phyloP scores from a whole-genome alignment of 2,329 filamentous ascomycete species.

The Colletotrichum tabaci region DNA sequence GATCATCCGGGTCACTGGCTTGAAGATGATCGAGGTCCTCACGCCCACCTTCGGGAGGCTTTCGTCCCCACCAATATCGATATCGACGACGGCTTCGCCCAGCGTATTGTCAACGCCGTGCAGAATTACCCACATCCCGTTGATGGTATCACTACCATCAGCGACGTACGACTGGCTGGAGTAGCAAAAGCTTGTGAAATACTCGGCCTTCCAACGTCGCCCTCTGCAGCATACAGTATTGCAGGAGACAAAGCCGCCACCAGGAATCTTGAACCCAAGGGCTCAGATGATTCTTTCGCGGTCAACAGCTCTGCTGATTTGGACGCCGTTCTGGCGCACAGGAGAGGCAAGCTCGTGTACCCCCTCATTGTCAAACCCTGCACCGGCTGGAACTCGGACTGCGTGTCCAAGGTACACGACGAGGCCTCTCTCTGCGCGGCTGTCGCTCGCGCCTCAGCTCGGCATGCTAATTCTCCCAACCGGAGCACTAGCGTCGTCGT shows the following conservation, averaged over 20 bases:
- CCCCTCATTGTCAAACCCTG: constrained; percentile 57
- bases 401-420: constrained; percentile 52
- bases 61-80: constrained; percentile 51
- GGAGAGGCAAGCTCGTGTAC: constrained; percentile 35
- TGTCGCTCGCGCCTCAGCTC: constrained; percentile 39
- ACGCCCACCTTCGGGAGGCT: constrained; percentile 50
- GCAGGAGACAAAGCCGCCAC: constrained; percentile 51
- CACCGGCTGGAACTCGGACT: constrained; percentile 50
- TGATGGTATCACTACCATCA: constrained; percentile 55
- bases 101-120: constrained; percentile 51
- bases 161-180: constrained; percentile 48
- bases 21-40: constrained; percentile 43
- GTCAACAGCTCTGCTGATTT: constrained; percentile 43
- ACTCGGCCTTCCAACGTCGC: constrained; percentile 51
- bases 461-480: constrained; percentile 43
- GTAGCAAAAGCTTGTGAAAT: constrained; percentile 51
- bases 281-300: constrained; percentile 36
- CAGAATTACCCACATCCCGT: constrained; percentile 45
- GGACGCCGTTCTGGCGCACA: constrained; percentile 31
- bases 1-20: constrained; percentile 57
- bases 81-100: constrained; percentile 46
- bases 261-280: constrained; percentile 44
- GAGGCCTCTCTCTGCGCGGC: constrained; percentile 47
- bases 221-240: constrained; percentile 47
- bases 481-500: constrained; percentile 51